Evolutionary conservation across 1,139 yeast genomes (phyloP), one percentile per base, ranked within the genome.

Genomic region (Candida sanyaensis): DNA sequence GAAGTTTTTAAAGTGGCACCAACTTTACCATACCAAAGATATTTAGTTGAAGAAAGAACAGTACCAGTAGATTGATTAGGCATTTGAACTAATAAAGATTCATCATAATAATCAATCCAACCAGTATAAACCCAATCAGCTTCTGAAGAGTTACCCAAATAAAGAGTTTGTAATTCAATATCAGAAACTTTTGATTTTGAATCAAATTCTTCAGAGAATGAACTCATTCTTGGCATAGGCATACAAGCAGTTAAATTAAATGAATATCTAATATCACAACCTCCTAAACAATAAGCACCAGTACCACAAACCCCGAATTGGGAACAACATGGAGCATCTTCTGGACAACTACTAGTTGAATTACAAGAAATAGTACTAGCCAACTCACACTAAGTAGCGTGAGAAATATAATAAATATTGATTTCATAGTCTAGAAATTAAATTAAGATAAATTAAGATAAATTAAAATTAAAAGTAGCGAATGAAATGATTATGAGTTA

Each of bases 11-110:
- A 60, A 30, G 75, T 80, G 39, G 88, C 86, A 37, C 83, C 69
- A 34, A 89, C 78, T 62, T 84, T 87, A 48, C 97, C 98, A 66
- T 87, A 91, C 96, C 96, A 91, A 48, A 91, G 69, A 65, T 81
- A 89, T 59, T 82, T 77, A 7, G 96, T 81, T 3, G 96, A 86
- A 0, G 96, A 86, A 34, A 91, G 64, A 46, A 90, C 93, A 8
- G 96, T 81, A 65, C 97, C 97, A 44, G 81, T 75, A n/a, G 91
- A 71, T 46, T 81, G 64, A 52, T 84, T 78, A 38, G 93, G 93
- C 96, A 92, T 88, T 51, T 92, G 90, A 49, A 91, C 57, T 53
- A 75, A 64, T 37, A 87, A 68, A 47, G 84, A 84, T 55, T 77
- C 80, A 46, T 80, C 81, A 56, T 66, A 63, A 50, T 73, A 75